Evolutionary conservation across 257 asterid genomes (phyloP).

Genomic region (Thymus mandschuricus): DNA sequence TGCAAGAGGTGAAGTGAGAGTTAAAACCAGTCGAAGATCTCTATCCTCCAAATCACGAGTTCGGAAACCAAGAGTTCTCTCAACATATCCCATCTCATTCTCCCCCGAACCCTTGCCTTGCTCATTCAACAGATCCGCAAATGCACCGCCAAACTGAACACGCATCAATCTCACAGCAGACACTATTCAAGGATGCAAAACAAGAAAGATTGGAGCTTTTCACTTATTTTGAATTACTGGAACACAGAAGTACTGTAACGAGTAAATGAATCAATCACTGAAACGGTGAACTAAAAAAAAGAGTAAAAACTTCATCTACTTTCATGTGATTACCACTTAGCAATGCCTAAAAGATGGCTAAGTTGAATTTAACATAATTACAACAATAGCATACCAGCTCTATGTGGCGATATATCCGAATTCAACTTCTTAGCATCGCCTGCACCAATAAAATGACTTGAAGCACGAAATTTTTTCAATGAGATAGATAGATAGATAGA

Average conservation of each 20-base stretch:
- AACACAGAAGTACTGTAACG: neutral
- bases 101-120: constrained; percentile 93
- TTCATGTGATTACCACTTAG: neutral
- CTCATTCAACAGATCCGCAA: constrained; percentile 92
- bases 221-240: neutral
- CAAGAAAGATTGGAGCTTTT: neutral
- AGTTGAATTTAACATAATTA: neutral
- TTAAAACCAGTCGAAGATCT: constrained; percentile 79
- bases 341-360: constrained; percentile 5
- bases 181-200: constrained; percentile 43
- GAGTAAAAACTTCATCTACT: neutral
- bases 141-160: constrained; percentile 88
- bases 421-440: constrained; percentile 53
- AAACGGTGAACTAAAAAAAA: neutral
- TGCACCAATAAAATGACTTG: constrained; percentile 45
- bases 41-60: constrained; percentile 84
- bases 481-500: no score
- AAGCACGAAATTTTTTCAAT: constrained; percentile 21
- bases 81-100: constrained; percentile 94
- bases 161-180: constrained; percentile 97
- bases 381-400: constrained; percentile 70
- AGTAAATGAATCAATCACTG: neutral
- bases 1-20: constrained; percentile 28
- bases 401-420: constrained; percentile 87
- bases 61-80: constrained; percentile 89